phyloP scores from a whole-genome alignment of 768 basidiomycete species.

The Polyporus arcularius region DNA sequence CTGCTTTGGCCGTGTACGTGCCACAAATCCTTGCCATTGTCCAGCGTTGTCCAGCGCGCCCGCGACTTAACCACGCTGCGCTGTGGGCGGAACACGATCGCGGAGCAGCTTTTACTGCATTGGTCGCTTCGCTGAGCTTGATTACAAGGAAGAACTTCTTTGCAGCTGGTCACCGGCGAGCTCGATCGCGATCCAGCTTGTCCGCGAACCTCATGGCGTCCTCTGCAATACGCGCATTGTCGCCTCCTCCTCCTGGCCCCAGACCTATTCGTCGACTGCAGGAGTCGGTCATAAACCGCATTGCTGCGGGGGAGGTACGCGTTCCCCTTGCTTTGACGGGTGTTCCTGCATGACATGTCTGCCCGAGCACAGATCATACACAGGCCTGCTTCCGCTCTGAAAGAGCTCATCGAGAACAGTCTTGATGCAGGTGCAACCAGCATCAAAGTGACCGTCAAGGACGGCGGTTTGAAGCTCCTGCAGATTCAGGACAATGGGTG shows the following conservation, averaged over 20 bases:
- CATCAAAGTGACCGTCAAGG: conserved; percentile 87
- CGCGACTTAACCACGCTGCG: not conserved
- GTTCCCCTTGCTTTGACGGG: not conserved
- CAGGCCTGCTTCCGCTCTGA: conserved; percentile 90
- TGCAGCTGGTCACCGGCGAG: not conserved
- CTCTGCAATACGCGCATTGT: conserved; percentile 5
- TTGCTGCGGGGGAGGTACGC: conserved; percentile 66
- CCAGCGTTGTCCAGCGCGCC: no score
- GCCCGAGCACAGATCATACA: conserved; percentile 66
- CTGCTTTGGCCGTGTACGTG: not conserved
- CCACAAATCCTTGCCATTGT: no score
- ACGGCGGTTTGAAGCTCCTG: conserved; percentile 92
- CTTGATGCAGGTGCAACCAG: conserved; percentile 91
- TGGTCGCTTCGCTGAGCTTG: not conserved
- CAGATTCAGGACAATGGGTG: conserved; percentile 97
- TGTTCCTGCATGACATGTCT: not conserved
- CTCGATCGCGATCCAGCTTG: not conserved
- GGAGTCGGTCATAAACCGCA: conserved; percentile 86
- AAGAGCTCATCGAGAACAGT: conserved; percentile 93
- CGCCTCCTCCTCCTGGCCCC: conserved; percentile 43
- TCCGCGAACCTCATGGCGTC: conserved; percentile 4
- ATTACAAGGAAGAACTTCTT: not conserved
- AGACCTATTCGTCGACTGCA: conserved; percentile 74
- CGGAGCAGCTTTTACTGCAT: not conserved
- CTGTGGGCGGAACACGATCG: not conserved